These are phyloP conservation scores for Liquidambar formosana DNA, from an alignment of 164 flowering plant species.

Conservation along the genomic window DNA sequence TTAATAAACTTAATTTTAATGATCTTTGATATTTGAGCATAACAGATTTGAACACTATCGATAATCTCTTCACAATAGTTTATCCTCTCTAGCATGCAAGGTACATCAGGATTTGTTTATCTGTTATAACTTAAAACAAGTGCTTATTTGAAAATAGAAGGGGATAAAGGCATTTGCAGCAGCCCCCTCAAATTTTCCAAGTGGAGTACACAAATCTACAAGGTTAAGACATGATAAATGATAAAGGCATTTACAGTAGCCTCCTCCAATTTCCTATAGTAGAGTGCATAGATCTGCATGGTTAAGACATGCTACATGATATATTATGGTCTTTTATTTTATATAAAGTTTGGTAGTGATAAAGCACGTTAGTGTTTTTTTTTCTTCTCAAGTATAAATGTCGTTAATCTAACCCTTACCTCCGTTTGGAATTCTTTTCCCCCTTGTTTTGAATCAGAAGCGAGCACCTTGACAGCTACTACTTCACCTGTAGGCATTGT, in stretches of 20 bases:
- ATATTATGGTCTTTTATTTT: no score
- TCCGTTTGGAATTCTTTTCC: constrained; percentile 91
- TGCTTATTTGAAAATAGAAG: neutral
- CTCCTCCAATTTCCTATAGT: no score
- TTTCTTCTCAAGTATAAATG: neutral
- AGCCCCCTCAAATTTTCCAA: neutral
- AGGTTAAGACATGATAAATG: no score
- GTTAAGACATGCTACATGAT: no score
- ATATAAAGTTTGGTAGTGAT: no score
- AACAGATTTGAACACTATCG: neutral
- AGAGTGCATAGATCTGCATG: no score
- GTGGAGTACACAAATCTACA: no score
- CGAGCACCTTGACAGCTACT: constrained; percentile 83
- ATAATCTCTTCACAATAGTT: neutral
- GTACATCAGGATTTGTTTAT: no score
- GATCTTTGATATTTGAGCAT: neutral
- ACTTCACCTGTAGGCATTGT: constrained; percentile 62
- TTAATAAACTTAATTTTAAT: neutral
- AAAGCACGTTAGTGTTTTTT: no score
- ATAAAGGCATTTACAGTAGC: no score
- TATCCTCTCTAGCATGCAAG: neutral
- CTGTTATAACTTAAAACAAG: no score
- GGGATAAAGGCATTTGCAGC: neutral
- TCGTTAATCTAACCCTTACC: constrained; percentile 41
- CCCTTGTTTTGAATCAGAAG: constrained; percentile 84